Base-by-base conservation (phyloP, 331 rosid species). In the Malus hybrid region DNA sequence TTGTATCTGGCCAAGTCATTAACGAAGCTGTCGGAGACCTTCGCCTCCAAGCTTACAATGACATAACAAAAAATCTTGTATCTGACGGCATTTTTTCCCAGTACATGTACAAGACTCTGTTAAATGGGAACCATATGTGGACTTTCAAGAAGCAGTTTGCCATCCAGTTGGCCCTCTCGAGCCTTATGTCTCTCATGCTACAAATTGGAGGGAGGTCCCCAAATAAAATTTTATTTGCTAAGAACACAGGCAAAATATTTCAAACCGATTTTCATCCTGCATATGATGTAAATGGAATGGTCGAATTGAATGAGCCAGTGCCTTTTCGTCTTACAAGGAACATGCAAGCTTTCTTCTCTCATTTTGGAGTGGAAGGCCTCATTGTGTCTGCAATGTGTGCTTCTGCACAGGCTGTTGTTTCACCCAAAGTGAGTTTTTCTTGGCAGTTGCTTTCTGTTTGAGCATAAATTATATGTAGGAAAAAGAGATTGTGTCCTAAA, bases 131-230 rank as follows among this genome's bases (percentile, higher is more conserved):
- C 81, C 98, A 90, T 83, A 90, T 91, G 84, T 95, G 99, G 99
- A 96, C 98, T 80, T 95, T 95, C 84, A 95, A 95, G 67, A 95
- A 92, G 87, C 99, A 95, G 78, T 89, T 89, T 73, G 95, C 95
- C 33, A 82, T 87, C 81, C 95, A 89, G 82, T 79, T 89, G 81
- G 99, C 99, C 66, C 96, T 95, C 84, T 89, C 98, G 32, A 92
- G 98, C 80, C 89, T 95, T 84, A 86, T 92, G 96, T 95, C 98
- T 48, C 89, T 80, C 82, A 92, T 95, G 99, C 89, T 95, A 68
- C 96, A 90, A 79, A 95, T 95, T 77, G 99, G 97, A 46, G 99
- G 99, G 81, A 90, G 99, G 89, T 92, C 99, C 32, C 99, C 99
- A 33, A 92, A 92, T 85, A 95, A 95, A 88, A 95, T 95, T 71